Evolutionary conservation across 2,329 filamentous ascomycete genomes (phyloP).

Genomic region (Aspergillus bombycis): DNA sequence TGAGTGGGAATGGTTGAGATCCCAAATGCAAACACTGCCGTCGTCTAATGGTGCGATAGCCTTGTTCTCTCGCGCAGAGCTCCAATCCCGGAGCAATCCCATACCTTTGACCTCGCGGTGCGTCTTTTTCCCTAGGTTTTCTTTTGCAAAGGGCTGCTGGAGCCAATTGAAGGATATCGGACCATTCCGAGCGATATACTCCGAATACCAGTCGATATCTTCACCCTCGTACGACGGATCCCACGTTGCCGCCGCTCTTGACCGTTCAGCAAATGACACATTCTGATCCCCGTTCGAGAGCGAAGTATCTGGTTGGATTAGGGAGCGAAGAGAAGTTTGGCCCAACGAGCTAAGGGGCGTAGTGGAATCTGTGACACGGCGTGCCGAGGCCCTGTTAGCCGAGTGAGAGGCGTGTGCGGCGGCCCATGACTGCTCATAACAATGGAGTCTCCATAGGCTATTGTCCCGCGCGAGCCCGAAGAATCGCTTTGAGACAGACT

Average conservation of each 20-base stretch:
- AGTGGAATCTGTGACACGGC: slow-evolving; percentile 50
- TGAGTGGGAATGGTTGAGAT: slow-evolving; percentile 57
- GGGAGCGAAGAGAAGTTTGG: slow-evolving; percentile 34
- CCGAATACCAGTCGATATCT: slow-evolving; percentile 79
- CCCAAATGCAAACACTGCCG: slow-evolving; percentile 86
- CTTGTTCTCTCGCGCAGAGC: slow-evolving; percentile 57
- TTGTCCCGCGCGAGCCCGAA: slow-evolving; percentile 72
- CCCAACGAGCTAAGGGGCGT: slow-evolving; percentile 36
- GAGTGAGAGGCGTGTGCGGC: slow-evolving; percentile 47
- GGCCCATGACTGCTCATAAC: slow-evolving; percentile 73
- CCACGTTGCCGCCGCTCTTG: slow-evolving; percentile 67
- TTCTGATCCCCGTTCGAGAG: slow-evolving; percentile 3
- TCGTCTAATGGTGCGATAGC: slow-evolving; percentile 81
- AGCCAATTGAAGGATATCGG: slow-evolving; percentile 78
- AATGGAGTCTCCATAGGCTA: slow-evolving; percentile 74
- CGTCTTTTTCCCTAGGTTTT: slow-evolving; percentile 41
- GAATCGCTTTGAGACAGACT: slow-evolving; percentile 69
- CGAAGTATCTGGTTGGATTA: slow-evolving; percentile 35
- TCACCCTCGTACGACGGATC: slow-evolving; percentile 76
- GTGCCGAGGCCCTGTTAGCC: slow-evolving; percentile 42
- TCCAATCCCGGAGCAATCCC: slow-evolving; percentile 64
- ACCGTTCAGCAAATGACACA: slow-evolving; percentile 28
- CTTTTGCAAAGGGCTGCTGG: slow-evolving; percentile 56
- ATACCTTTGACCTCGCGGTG: slow-evolving; percentile 71
- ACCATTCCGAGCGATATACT: slow-evolving; percentile 82